Evolutionary conservation across 106 monocot species (phyloP).

Genomic region (Gastrodia elata): DNA sequence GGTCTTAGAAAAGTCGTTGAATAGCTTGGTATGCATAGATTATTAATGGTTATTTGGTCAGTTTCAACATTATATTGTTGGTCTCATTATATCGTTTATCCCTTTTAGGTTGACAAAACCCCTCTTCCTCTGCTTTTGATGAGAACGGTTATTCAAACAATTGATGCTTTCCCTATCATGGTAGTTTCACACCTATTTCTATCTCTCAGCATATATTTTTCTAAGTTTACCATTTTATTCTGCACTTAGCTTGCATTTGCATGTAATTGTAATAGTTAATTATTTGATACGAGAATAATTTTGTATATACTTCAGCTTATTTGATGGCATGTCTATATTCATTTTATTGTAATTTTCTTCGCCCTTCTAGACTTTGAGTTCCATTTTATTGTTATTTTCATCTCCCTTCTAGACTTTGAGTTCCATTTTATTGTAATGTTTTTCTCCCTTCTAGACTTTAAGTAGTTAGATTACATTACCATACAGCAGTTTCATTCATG

Average conservation of each 20-base stretch:
- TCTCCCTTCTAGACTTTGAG: neutral
- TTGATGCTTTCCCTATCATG: conserved; percentile 86
- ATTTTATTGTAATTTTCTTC: neutral
- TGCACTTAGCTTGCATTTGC: neutral
- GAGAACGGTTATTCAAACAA: conserved; percentile 95
- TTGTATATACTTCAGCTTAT: neutral
- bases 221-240: neutral
- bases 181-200: conserved; percentile 23
- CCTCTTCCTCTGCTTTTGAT: conserved; percentile 91
- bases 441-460: neutral
- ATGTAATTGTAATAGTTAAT: neutral
- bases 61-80: neutral
- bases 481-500: neutral
- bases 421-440: neutral
- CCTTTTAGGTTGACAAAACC: conserved; percentile 62
- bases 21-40: conserved; percentile 53
- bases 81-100: neutral
- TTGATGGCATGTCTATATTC: neutral
- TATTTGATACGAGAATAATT: neutral
- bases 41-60: conserved; percentile 1
- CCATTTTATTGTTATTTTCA: neutral
- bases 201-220: neutral
- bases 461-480: neutral
- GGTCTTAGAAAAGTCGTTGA: conserved; percentile 74
- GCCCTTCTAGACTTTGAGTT: neutral